phyloP scores from a whole-genome alignment of 768 basidiomycete genomes.

The Leccinum subtestaceum region DNA sequence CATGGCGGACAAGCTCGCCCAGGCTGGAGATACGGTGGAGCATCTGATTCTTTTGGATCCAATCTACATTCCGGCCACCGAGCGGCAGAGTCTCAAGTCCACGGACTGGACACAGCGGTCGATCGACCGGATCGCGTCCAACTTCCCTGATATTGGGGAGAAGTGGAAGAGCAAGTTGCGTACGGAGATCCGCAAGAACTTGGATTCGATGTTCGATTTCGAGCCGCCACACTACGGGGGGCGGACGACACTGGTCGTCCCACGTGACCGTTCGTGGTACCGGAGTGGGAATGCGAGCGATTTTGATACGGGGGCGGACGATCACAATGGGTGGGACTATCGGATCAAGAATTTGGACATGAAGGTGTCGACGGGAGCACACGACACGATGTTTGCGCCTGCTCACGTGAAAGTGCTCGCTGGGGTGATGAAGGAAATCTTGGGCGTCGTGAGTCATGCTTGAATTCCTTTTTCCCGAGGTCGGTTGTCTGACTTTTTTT shows the following conservation, averaged over 20 bases:
- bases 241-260: slow-evolving; percentile 26
- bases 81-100: slow-evolving; percentile 30
- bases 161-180: slow-evolving; percentile 31
- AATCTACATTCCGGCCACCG: slow-evolving; percentile 27
- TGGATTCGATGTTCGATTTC: slow-evolving; percentile 34
- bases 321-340: slow-evolving; percentile 32
- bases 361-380: slow-evolving; percentile 26
- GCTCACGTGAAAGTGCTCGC: slow-evolving; percentile 31
- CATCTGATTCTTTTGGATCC: slow-evolving; percentile 30
- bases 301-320: slow-evolving; percentile 30
- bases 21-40: slow-evolving; percentile 23
- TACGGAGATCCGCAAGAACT: slow-evolving; percentile 31
- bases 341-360: slow-evolving; percentile 27
- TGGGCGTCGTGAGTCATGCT: slow-evolving; percentile 10
- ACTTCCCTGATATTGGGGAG: slow-evolving; percentile 33
- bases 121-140: slow-evolving; percentile 30
- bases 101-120: slow-evolving; percentile 31
- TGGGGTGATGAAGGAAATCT: slow-evolving; percentile 19
- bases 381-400: slow-evolving; percentile 34
- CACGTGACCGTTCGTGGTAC: slow-evolving; percentile 34
- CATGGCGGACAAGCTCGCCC: slow-evolving; percentile 25
- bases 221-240: slow-evolving; percentile 27
- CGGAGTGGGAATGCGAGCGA: slow-evolving; percentile 28
- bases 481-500: neutral
- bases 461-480: neutral